A percentile compares a stretch with the other conserved stretches of the same genome.
These are phyloP conservation scores for Neofusicoccum parvum DNA, from an alignment of 2,329 filamentous ascomycete species.

Conservation along the genomic window DNA sequence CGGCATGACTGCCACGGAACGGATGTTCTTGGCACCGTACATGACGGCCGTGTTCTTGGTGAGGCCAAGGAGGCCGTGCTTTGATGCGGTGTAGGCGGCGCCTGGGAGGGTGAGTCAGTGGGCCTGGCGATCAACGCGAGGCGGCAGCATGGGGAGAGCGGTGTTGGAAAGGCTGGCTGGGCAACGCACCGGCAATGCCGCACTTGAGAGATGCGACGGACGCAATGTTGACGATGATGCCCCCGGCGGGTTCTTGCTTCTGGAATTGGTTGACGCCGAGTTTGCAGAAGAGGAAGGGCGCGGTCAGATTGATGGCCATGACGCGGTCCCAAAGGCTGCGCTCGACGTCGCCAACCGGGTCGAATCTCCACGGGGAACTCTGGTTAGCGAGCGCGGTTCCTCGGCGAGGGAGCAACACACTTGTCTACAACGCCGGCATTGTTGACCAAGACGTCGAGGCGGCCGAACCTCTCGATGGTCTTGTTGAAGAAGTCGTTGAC, in stretches of 20 bases:
- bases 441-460: slow-evolving; percentile 59
- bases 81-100: slow-evolving; percentile 50
- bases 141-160: neutral
- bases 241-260: slow-evolving; percentile 43
- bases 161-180: neutral
- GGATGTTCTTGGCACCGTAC: slow-evolving; percentile 48
- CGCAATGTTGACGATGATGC: slow-evolving; percentile 56
- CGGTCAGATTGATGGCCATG: slow-evolving; percentile 60
- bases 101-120: slow-evolving; percentile 31
- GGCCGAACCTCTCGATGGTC: slow-evolving; percentile 39
- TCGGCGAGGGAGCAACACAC: neutral
- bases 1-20: slow-evolving; percentile 50
- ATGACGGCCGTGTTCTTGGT: slow-evolving; percentile 53
- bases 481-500: neutral
- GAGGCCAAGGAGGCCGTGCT: slow-evolving; percentile 49
- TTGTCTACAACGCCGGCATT: slow-evolving; percentile 60
- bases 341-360: slow-evolving; percentile 53
- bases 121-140: neutral
- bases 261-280: slow-evolving; percentile 53
- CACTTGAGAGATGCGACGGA: neutral
- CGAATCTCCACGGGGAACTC: slow-evolving; percentile 38
- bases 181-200: neutral
- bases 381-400: neutral
- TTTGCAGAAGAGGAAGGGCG: slow-evolving; percentile 56
- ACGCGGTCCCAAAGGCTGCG: slow-evolving; percentile 56